A percentile compares a stretch with the other conserved stretches of the same genome.
phyloP scores from a whole-genome alignment of 495 filamentous ascomycete species.

The Neurospora sp. region DNA sequence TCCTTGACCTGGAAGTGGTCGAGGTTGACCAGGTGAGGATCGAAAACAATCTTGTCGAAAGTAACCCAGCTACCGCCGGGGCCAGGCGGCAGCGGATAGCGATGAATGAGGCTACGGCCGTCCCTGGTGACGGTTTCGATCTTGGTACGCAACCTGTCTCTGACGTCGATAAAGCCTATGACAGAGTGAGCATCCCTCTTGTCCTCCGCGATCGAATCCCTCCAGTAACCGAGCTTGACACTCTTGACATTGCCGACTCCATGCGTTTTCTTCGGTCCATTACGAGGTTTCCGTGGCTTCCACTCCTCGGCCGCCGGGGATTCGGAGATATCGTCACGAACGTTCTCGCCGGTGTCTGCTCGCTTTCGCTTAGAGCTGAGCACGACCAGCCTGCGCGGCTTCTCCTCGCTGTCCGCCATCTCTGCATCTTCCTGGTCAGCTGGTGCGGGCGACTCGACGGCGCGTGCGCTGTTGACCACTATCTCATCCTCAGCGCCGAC shows the following conservation, averaged over 20 bases:
- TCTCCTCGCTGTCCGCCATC: constrained; percentile 29
- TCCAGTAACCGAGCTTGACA: constrained; percentile 42
- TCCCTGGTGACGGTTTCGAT: constrained; percentile 30
- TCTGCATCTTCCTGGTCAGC: constrained; percentile 24
- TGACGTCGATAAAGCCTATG: constrained; percentile 44
- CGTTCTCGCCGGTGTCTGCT: constrained; percentile 28
- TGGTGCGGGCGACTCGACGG: constrained; percentile 14
- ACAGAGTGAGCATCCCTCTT: constrained; percentile 38
- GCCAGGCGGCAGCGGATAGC: constrained; percentile 37
- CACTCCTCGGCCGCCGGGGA: constrained; percentile 13
- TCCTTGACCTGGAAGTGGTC: constrained; percentile 43
- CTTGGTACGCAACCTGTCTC: constrained; percentile 43
- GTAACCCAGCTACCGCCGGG: constrained; percentile 48
- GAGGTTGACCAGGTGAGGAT: constrained; percentile 34
- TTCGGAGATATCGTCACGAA: constrained; percentile 24
- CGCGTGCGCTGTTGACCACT: constrained; percentile 22
- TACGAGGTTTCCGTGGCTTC: constrained; percentile 9
- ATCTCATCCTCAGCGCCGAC: constrained; percentile 35
- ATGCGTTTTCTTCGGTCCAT: constrained; percentile 19
- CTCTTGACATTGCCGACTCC: constrained; percentile 28
- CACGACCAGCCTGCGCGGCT: constrained; percentile 11
- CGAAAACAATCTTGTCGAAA: constrained; percentile 42
- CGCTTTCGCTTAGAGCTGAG: constrained; percentile 41
- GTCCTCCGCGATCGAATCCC: constrained; percentile 35
- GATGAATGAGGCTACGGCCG: constrained; percentile 26